Evolutionary conservation across 805 yeast species (phyloP).

Genomic region (Candida manassasensis): DNA sequence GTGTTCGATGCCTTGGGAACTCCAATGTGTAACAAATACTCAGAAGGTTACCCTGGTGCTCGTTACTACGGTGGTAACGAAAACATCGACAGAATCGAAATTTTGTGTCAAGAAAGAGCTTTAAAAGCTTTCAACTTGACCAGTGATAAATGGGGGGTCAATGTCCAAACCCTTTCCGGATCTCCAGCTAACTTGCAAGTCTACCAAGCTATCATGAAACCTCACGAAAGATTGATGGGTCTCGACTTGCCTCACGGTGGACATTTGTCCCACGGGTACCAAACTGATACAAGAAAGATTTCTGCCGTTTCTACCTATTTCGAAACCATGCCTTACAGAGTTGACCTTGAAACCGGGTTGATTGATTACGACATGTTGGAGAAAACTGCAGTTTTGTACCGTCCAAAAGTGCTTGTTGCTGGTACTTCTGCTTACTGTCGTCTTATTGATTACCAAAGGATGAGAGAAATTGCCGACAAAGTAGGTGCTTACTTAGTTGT

Average conservation of each 20-base stretch:
- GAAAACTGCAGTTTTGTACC: conserved; percentile 81
- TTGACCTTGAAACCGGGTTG: conserved; percentile 84
- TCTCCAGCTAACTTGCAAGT: conserved; percentile 98
- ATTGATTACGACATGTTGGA: conserved; percentile 96
- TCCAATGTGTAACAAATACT: conserved; percentile 97
- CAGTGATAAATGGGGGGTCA: conserved; percentile 92
- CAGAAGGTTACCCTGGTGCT: conserved; percentile 99
- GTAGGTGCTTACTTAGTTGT: conserved; percentile 95
- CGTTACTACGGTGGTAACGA: conserved; percentile 99
- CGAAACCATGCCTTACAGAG: conserved; percentile 98
- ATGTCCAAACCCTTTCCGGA: conserved; percentile 94
- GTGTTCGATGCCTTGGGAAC: conserved; percentile 96
- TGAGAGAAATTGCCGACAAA: conserved; percentile 94
- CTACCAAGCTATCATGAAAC: conserved; percentile 90
- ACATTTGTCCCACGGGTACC: conserved; percentile 97
- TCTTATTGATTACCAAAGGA: conserved; percentile 91
- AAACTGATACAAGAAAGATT: conserved; percentile 88
- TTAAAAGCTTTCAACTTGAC: conserved; percentile 79
- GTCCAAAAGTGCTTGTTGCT: conserved; percentile 95
- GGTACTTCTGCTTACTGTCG: conserved; percentile 99
- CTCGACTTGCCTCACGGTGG: conserved; percentile 98
- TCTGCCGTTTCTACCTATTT: conserved; percentile 95
- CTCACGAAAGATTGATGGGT: conserved; percentile 97
- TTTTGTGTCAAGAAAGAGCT: conserved; percentile 91
- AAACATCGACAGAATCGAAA: conserved; percentile 90